phyloP scores from a whole-genome alignment of 345 rosid species.

The Eucalyptus erythrocorys region DNA sequence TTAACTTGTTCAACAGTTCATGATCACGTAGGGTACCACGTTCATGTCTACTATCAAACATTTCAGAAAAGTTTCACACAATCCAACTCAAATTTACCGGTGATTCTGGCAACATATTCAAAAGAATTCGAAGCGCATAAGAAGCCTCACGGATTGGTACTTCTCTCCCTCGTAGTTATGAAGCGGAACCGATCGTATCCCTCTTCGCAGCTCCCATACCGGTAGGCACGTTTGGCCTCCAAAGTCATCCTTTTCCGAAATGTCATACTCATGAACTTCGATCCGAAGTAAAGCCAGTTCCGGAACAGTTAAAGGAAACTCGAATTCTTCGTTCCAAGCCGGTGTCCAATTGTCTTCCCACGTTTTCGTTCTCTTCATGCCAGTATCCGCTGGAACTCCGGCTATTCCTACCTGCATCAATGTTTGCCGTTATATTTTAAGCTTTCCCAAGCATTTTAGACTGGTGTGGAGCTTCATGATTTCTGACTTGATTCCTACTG shows the following conservation, averaged over 20 bases:
- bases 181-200: slow-evolving; percentile 67
- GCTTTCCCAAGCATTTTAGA: neutral
- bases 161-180: slow-evolving; percentile 30
- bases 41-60: neutral
- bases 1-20: neutral
- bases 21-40: neutral
- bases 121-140: neutral
- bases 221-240: slow-evolving; percentile 88
- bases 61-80: neutral
- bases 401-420: slow-evolving; percentile 60
- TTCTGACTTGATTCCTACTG: neutral
- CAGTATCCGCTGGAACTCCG: slow-evolving; percentile 64
- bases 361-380: slow-evolving; percentile 39
- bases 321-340: slow-evolving; percentile 68
- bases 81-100: neutral
- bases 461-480: neutral
- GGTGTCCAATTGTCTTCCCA: slow-evolving; percentile 77
- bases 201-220: slow-evolving; percentile 49
- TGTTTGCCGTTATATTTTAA: neutral
- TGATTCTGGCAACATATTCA: neutral
- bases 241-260: slow-evolving; percentile 63
- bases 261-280: slow-evolving; percentile 83
- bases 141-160: slow-evolving; percentile 21
- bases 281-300: slow-evolving; percentile 69
- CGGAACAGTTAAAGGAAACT: slow-evolving; percentile 79